Evolutionary conservation across 106 monocot species (phyloP), one percentile per base, ranked within the genome.

Genomic region (Dioscorea zingiberensis): DNA sequence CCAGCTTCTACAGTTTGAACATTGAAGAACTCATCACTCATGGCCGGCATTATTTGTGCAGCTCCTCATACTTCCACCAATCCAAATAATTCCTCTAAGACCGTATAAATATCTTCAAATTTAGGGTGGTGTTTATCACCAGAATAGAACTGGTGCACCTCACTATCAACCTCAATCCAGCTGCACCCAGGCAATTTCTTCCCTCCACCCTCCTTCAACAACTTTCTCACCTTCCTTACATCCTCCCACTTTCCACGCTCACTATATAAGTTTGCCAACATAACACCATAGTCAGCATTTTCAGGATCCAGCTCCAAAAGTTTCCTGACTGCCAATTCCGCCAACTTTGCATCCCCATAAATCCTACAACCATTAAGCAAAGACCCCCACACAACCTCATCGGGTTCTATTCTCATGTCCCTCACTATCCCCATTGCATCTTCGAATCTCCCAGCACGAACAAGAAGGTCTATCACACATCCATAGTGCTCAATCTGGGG

Each of bases 131-230:
- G 15, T 21, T 76, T 81, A 69, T 92, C 92, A 48, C 82, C 62
- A 27, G 92, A 93, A 69, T 80, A 82, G 72, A 98, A 98, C 44
- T 74, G 81, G 27, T 78, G 73, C 60, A 89, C 80, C 47, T 82
- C 67, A 27, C 63, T 69, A 18, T 98, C 82, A 8, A 84, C 49
- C 67, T 98, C 98, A 53, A 98, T 81, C 93, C 98, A 98, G 62
- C 98, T 98, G 51, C 92, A 98, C 0, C 98, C 98, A 3, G 98
- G 92, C 49, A 98, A 51, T 74, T 93, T 98, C 72, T 84, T 89
- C 44, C 79, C 79, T 47, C 71, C 79, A 12, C 25, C 58, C 57
- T 84, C 81, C 59, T 89, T 86, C 75, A 98, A 62, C 56, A 62
- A n/a, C 76, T 80, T 98, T 69, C 98, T 80, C 24, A 93, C 77